Evolutionary conservation across 192 early-diverging fungal species (phyloP).

Genomic region (Coemansia sp.): DNA sequence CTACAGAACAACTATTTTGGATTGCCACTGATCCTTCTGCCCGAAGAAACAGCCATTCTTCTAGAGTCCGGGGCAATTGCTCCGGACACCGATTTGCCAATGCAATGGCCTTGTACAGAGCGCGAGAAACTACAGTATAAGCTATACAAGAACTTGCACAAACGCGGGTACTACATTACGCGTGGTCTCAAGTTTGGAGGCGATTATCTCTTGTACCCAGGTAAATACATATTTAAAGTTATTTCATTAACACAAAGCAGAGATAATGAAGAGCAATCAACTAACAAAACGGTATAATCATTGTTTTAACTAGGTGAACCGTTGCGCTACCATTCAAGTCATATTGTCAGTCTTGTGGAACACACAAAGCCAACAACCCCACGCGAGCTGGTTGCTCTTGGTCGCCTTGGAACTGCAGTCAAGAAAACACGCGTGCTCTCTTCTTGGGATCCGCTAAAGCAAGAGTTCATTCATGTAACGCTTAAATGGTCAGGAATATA

Average conservation of each 20-base stretch:
- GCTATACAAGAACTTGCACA: conserved; percentile 65
- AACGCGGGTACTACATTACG: conserved; percentile 64
- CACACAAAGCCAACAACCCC: conserved; percentile 31
- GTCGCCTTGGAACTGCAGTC: conserved; percentile 66
- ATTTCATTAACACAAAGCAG: background rate
- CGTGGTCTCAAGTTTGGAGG: conserved; percentile 82
- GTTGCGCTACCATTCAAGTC: conserved; percentile 65
- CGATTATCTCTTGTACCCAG: conserved; percentile 78
- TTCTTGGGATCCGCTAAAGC: conserved; percentile 26
- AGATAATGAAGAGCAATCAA: too few relatives aligned
- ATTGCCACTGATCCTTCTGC: conserved; percentile 67
- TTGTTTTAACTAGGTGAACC: conserved; percentile 57
- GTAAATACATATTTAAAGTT: background rate
- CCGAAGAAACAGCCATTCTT: conserved; percentile 68
- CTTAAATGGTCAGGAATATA: conserved; percentile 49
- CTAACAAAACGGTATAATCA: background rate
- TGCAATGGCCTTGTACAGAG: conserved; percentile 43
- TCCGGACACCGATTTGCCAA: conserved; percentile 11
- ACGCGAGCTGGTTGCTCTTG: conserved; percentile 57
- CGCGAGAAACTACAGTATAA: conserved; percentile 35
- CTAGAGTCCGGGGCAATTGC: conserved; percentile 15
- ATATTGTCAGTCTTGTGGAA: conserved; percentile 56
- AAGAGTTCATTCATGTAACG: conserved; percentile 25
- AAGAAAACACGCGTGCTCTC: conserved; percentile 69
- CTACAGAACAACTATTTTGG: conserved; percentile 76